These are phyloP conservation scores for Fragosphaeria purpurea DNA, from an alignment of 2,329 filamentous ascomycete genomes.

Conservation along the genomic window DNA sequence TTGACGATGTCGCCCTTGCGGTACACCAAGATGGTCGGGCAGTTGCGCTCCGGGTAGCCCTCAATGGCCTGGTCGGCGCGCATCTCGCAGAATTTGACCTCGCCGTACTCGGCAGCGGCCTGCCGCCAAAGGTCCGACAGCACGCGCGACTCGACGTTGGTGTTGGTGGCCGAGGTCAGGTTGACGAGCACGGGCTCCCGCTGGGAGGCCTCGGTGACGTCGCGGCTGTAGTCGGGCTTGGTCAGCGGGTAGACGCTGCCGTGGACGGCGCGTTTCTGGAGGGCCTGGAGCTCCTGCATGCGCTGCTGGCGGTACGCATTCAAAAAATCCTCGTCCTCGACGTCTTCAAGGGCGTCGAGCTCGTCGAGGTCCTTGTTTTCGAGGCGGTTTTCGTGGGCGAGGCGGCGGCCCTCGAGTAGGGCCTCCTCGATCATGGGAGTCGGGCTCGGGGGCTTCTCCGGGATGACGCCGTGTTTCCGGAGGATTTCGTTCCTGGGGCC, in stretches of 20 bases:
- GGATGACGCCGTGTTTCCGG: constrained; percentile 90
- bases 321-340: constrained; percentile 88
- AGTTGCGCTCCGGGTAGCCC: constrained; percentile 90
- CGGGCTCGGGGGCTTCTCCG: constrained; percentile 93
- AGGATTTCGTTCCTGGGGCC: constrained; percentile 89
- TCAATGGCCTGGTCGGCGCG: constrained; percentile 87
- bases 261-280: constrained; percentile 70
- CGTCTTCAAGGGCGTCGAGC: constrained; percentile 84
- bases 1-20: constrained; percentile 84
- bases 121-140: constrained; percentile 79
- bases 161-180: constrained; percentile 65
- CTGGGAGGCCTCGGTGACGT: constrained; percentile 83
- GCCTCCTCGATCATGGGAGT: constrained; percentile 96
- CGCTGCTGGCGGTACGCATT: constrained; percentile 82
- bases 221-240: constrained; percentile 84
- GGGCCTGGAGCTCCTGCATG: constrained; percentile 65
- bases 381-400: constrained; percentile 84
- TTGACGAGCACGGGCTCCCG: constrained; percentile 57
- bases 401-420: constrained; percentile 66
- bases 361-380: constrained; percentile 94
- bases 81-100: constrained; percentile 97
- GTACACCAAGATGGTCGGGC: constrained; percentile 87
- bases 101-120: constrained; percentile 74
- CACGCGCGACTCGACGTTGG: constrained; percentile 76
- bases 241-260: constrained; percentile 88